Evolutionary conservation across 768 basidiomycete genomes (phyloP), one percentile per base, ranked within the genome.

Genomic region (Tubosaeta brunneosetosa): DNA sequence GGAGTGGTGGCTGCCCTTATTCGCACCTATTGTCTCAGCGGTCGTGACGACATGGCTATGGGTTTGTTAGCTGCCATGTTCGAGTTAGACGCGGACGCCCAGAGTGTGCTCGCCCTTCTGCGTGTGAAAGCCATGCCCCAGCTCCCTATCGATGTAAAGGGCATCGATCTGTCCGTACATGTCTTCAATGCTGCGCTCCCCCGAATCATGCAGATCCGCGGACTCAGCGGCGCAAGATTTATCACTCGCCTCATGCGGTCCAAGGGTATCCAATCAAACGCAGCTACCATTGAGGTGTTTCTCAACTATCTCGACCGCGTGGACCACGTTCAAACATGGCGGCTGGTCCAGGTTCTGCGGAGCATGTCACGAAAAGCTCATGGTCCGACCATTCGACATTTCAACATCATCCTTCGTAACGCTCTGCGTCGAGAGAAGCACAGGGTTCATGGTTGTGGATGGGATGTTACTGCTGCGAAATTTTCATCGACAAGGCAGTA

Each of bases 171-270:
- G 32, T 74, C 74, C 7, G 66, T 71, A 34, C 70, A 75, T 47
- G 67, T 87, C 26, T 80, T 87, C 71, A 89, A 91, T 62, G 74
- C 81, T 17, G 67, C 86, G 17, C 68, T 89, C 12, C 69, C 71
- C 46, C 80, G 80, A 36, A 55, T 80, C 19, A 64, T 88, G 50
- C 65, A 61, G 22, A 67, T 69, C 37, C 73, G 73, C 53, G 85
- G 85, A 37, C 66, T 88, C 43, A 54, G 68, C 34, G 76, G 72
- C 33, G 74, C 80, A 49, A 72, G 67, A 17, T 56, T 57, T 43
- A 65, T 88, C 40, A 68, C 85, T 51, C 71, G 68, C 27, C 71
- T 84, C 46, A 88, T 91, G 86, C 71, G 67, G 34, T 61, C 70
- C 27, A 72, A 73, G 50, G 62, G 74, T 16, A 62, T 91, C 47